Conservation (phyloP, 2,329 filamentous ascomycete genomes). For the Sporothrix schenckii region DNA sequence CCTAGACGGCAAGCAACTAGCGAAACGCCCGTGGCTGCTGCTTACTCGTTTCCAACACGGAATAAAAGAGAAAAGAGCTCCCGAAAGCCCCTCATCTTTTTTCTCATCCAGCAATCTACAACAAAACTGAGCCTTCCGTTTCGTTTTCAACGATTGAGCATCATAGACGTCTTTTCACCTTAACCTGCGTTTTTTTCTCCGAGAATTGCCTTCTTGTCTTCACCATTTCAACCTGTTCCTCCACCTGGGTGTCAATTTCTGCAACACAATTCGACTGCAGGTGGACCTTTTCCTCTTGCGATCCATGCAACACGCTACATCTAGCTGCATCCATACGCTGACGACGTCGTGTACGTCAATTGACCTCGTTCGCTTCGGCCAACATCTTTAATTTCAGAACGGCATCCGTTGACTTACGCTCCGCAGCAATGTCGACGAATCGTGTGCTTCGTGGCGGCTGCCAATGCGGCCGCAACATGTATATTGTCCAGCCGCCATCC, state of each 20-base stretch:
- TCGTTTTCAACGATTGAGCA: neutral
- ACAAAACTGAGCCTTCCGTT: neutral
- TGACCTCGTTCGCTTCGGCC: neutral
- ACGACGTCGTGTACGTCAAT: neutral
- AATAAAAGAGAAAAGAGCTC: slow-evolving; percentile 9
- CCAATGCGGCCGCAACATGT: slow-evolving; percentile 83
- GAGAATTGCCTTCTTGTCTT: neutral
- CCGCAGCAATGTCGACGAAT: slow-evolving; percentile 34
- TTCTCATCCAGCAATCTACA: neutral
- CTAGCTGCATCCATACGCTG: neutral
- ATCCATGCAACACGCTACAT: slow-evolving; percentile 17
- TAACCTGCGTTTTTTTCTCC: neutral
- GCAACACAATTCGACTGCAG: slow-evolving; percentile 16
- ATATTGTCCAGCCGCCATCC: slow-evolving; percentile 70
- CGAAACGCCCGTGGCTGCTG: neutral
- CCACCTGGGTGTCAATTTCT: neutral
- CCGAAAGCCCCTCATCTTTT: slow-evolving; percentile 1
- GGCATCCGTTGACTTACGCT: neutral
- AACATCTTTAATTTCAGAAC: neutral
- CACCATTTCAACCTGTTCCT: neutral
- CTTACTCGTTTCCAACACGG: slow-evolving; percentile 9
- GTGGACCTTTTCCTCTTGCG: slow-evolving; percentile 1
- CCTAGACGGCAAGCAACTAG: neutral
- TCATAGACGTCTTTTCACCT: neutral
- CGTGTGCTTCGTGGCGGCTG: slow-evolving; percentile 73